phyloP scores from a whole-genome alignment of 768 basidiomycete genomes.

The Boletus huronensis region DNA sequence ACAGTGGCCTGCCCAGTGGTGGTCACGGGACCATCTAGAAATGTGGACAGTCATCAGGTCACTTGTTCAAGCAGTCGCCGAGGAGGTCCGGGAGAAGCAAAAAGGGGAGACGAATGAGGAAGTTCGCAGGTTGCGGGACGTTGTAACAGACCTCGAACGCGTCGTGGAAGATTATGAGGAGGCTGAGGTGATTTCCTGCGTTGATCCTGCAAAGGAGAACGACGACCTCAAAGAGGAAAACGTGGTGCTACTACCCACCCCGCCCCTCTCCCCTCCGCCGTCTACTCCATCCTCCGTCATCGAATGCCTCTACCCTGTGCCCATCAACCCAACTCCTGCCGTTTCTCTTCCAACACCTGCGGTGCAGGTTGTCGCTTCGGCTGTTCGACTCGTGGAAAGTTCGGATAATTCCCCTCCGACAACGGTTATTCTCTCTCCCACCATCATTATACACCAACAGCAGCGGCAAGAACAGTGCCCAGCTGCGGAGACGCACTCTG shows the following conservation, averaged over 20 bases:
- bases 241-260: conserved; percentile 18
- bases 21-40: conserved; percentile 63
- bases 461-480: conserved; percentile 15
- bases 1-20: conserved; percentile 67
- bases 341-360: background rate
- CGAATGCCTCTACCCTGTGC: conserved; percentile 14
- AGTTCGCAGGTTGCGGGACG: conserved; percentile 45
- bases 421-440: conserved; percentile 24
- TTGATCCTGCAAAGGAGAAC: conserved; percentile 18
- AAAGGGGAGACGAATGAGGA: conserved; percentile 42
- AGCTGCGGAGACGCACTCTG: conserved; percentile 9
- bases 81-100: conserved; percentile 57
- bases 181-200: conserved; percentile 24
- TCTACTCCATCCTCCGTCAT: conserved; percentile 16
- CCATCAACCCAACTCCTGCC: background rate
- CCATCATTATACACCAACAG: conserved; percentile 26
- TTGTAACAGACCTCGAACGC: conserved; percentile 49
- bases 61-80: conserved; percentile 58
- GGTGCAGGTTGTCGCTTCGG: conserved; percentile 6
- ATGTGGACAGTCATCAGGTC: conserved; percentile 55
- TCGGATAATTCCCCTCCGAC: conserved; percentile 6
- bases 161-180: conserved; percentile 41
- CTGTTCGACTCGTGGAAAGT: background rate
- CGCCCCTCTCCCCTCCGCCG: conserved; percentile 21
- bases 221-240: conserved; percentile 10